Percentiles rank a stretch among this genome's conserved stretches.
These are phyloP conservation scores for Fusarium subtropicale DNA, from an alignment of 2,329 filamentous ascomycete genomes.

Conservation along the genomic window DNA sequence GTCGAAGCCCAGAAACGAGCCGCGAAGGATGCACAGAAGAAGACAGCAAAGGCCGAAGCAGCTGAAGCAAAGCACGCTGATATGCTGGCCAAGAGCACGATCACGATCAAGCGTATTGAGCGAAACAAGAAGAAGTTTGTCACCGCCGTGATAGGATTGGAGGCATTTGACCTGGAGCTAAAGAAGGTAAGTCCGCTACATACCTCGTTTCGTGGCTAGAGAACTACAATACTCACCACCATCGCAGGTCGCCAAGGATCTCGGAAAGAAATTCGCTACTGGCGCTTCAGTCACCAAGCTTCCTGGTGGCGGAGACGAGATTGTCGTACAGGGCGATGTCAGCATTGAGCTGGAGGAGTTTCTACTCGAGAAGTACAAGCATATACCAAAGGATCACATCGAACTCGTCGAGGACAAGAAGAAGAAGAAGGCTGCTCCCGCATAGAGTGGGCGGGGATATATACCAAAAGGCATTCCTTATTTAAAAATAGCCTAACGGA, in stretches of 20 bases:
- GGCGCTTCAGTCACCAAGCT: slow-evolving; percentile 92
- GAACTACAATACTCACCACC: slow-evolving; percentile 25
- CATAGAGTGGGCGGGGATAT: slow-evolving; percentile 26
- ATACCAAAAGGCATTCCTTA: slow-evolving; percentile 35
- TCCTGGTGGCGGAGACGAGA: slow-evolving; percentile 88
- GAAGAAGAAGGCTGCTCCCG: slow-evolving; percentile 68
- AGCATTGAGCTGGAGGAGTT: slow-evolving; percentile 95
- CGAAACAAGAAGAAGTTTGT: slow-evolving; percentile 98
- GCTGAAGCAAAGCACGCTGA: slow-evolving; percentile 86
- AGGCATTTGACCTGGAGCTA: slow-evolving; percentile 89
- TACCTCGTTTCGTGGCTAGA: background rate
- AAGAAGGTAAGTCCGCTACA: slow-evolving; percentile 73
- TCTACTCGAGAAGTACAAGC: slow-evolving; percentile 86
- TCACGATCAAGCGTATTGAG: slow-evolving; percentile 96
- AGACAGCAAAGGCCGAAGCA: slow-evolving; percentile 92
- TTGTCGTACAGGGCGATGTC: slow-evolving; percentile 96
- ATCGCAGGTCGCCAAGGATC: slow-evolving; percentile 81
- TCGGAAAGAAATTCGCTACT: slow-evolving; percentile 98
- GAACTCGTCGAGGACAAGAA: slow-evolving; percentile 97
- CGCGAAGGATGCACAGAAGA: slow-evolving; percentile 96
- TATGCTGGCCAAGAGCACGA: slow-evolving; percentile 82
- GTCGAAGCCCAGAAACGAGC: slow-evolving; percentile 94
- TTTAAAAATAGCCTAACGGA: slow-evolving; percentile 35
- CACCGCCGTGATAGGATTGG: slow-evolving; percentile 89
- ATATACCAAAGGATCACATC: slow-evolving; percentile 94